A percentile compares a stretch with the other conserved stretches of the same genome.
Conservation (phyloP, 2,329 filamentous ascomycete genomes). For the Pseudogymnoascus sp. region DNA sequence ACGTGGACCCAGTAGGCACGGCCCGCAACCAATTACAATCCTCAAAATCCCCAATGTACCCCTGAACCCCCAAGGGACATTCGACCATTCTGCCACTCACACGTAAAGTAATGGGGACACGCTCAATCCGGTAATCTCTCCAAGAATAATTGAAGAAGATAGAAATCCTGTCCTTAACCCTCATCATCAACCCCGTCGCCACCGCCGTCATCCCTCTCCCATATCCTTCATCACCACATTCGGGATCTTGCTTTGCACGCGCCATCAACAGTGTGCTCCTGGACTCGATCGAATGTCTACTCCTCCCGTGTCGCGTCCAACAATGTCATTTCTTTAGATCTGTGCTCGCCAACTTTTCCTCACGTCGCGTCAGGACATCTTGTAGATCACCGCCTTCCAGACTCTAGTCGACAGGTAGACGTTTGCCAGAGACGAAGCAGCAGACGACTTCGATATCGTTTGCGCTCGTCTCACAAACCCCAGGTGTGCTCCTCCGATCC, state of each 20-base stretch:
- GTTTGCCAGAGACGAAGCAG: constrained; percentile 38
- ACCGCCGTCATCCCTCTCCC: not conserved
- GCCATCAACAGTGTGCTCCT: constrained; percentile 18
- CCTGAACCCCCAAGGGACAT: constrained; percentile 1
- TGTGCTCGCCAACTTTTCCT: constrained; percentile 11
- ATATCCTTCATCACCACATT: not conserved
- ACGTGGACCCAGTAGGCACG: not conserved
- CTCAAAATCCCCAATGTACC: constrained; percentile 2
- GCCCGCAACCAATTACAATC: not conserved
- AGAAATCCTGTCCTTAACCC: not conserved
- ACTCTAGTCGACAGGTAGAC: constrained; percentile 12
- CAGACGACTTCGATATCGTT: constrained; percentile 52
- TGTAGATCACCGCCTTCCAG: constrained; percentile 8
- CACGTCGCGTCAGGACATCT: constrained; percentile 9
- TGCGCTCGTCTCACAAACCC: constrained; percentile 55
- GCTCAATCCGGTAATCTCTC: constrained; percentile 1
- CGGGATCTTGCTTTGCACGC: constrained; percentile 12
- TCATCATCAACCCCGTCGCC: not conserved
- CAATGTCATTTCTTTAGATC: constrained; percentile 27
- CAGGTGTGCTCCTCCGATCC: constrained; percentile 30
- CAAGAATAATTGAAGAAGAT: not conserved
- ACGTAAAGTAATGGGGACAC: constrained; percentile 6
- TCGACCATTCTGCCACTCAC: constrained; percentile 1
- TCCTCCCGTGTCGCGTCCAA: constrained; percentile 15
- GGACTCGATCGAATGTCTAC: constrained; percentile 22